phyloP scores from a whole-genome alignment of 23 red algal genomes.

The Agarophyton chilense region DNA sequence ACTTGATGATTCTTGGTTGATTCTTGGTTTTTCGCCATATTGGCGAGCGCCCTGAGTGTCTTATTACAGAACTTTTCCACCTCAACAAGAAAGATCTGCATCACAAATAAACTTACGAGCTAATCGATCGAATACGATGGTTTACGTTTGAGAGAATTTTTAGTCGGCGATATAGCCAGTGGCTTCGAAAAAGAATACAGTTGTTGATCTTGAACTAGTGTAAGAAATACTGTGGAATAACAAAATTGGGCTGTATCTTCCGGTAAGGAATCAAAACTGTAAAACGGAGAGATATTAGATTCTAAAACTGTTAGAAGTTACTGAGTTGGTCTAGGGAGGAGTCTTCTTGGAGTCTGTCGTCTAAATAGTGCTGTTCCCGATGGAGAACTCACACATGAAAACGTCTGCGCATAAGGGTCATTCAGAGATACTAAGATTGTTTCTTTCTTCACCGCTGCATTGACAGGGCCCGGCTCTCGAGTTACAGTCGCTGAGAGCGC shows the following conservation, averaged over 20 bases:
- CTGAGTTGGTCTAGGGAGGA: slow-evolving; percentile 31
- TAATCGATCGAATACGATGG: no score
- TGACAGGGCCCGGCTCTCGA: slow-evolving; percentile 26
- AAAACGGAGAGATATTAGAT: neutral
- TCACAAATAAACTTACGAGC: no score
- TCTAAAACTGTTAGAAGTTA: slow-evolving; percentile 40
- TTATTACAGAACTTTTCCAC: no score
- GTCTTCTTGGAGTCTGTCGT: slow-evolving; percentile 21
- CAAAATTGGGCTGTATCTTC: neutral
- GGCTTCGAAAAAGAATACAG: no score
- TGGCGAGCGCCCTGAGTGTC: no score
- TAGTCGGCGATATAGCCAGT: no score
- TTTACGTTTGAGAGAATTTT: no score
- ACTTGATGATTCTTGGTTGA: no score
- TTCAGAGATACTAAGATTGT: slow-evolving; percentile 33
- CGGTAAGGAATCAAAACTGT: slow-evolving; percentile 18
- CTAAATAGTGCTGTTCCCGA: neutral
- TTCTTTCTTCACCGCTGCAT: slow-evolving; percentile 55
- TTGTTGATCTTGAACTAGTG: no score
- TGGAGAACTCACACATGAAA: neutral
- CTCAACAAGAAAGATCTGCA: no score
- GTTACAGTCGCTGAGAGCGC: slow-evolving; percentile 47
- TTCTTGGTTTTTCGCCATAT: no score
- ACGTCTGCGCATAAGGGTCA: slow-evolving; percentile 46
- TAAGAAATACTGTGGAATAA: no score